These are phyloP conservation scores for Solanum sparsipilum DNA, from an alignment of 257 asterid species.

Conservation along the genomic window DNA sequence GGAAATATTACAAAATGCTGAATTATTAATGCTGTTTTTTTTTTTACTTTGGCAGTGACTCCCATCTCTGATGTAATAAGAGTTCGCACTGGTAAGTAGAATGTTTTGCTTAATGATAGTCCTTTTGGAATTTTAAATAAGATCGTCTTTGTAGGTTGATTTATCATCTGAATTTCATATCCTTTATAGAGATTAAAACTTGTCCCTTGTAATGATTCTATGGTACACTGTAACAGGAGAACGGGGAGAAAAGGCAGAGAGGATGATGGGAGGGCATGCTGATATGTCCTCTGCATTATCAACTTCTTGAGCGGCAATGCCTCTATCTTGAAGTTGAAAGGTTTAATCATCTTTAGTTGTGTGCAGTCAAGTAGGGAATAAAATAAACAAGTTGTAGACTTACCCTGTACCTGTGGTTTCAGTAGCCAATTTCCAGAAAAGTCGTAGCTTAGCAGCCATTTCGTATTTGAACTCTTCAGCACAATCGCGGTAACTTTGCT, in stretches of 20 bases:
- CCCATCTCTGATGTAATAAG: constrained; percentile 80
- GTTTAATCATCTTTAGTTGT: background rate
- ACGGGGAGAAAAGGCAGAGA: constrained; percentile 79
- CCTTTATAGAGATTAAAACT: background rate
- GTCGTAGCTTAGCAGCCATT: background rate
- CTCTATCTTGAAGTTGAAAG: background rate
- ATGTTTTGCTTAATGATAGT: background rate
- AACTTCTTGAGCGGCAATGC: background rate
- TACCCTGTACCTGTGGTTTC: background rate
- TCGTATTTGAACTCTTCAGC: background rate
- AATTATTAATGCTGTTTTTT: background rate
- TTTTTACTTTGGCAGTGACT: constrained; percentile 50
- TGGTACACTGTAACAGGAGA: constrained; percentile 40
- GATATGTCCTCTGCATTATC: constrained; percentile 40
- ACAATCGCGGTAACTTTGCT: background rate
- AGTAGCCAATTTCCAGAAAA: background rate
- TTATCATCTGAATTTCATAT: background rate
- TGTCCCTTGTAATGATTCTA: background rate
- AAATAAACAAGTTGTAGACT: background rate
- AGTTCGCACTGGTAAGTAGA: constrained; percentile 75
- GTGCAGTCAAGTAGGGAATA: background rate
- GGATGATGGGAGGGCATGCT: constrained; percentile 79
- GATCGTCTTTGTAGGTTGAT: background rate
- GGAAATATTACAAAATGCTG: background rate
- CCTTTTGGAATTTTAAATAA: background rate